These are phyloP conservation scores for Paulownia fortunei DNA, from an alignment of 257 asterid genomes.

Conservation along the genomic window DNA sequence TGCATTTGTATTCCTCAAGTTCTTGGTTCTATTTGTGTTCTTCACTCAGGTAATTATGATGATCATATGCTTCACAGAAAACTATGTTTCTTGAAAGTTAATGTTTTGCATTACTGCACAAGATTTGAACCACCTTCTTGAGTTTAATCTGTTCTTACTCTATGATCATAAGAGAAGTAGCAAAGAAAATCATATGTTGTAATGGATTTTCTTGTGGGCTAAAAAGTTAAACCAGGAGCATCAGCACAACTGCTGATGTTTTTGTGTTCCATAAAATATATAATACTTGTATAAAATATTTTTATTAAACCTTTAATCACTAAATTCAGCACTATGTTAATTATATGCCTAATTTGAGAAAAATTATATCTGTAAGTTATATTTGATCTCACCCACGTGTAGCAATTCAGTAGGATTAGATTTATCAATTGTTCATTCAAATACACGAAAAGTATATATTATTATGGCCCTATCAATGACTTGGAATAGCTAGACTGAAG, in stretches of 20 bases:
- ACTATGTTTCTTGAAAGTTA: neutral
- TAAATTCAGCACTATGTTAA: too few relatives aligned
- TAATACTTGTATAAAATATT: too few relatives aligned
- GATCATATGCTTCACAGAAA: neutral
- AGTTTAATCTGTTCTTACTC: neutral
- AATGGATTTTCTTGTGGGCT: neutral
- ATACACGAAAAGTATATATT: neutral
- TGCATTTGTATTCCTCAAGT: conserved; percentile 70
- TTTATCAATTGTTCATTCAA: too few relatives aligned
- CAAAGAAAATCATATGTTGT: too few relatives aligned
- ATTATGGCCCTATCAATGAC: neutral
- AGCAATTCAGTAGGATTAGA: too few relatives aligned
- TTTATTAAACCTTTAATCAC: too few relatives aligned
- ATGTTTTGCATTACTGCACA: neutral
- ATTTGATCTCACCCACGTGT: too few relatives aligned
- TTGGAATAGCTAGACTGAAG: too few relatives aligned
- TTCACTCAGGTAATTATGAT: conserved; percentile 62
- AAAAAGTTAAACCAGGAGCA: neutral
- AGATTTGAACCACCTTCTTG: neutral
- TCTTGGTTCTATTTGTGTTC: conserved; percentile 64
- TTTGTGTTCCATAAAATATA: too few relatives aligned
- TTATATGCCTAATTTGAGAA: too few relatives aligned
- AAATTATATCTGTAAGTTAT: too few relatives aligned
- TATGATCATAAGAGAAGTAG: neutral
- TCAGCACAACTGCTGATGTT: too few relatives aligned